A percentile compares a stretch with the other conserved stretches of the same genome.
Conservation (phyloP, 805 yeast genomes). For the Clavispora asparagi region DNA sequence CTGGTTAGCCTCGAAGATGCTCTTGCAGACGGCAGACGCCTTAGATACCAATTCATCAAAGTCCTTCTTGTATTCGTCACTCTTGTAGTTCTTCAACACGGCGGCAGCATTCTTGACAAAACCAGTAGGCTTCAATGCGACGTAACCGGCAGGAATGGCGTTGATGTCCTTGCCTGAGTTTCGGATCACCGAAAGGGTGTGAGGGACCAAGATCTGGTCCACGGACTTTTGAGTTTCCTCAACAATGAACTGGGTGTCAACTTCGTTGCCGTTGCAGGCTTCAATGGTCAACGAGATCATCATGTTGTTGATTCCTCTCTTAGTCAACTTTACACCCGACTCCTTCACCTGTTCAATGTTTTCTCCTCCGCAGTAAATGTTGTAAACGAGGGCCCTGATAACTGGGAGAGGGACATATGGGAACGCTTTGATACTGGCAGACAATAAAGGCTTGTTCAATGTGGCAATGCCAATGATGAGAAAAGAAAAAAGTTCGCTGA, state of each 20-base stretch:
- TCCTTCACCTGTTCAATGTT: conserved; percentile 59
- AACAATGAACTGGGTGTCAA: conserved; percentile 56
- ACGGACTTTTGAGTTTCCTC: conserved; percentile 63
- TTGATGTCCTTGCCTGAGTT: conserved; percentile 45
- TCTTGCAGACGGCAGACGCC: conserved; percentile 59
- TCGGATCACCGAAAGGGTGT: conserved; percentile 55
- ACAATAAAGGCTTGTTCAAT: conserved; percentile 54
- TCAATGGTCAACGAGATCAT: conserved; percentile 93
- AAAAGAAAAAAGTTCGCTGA: conserved; percentile 55
- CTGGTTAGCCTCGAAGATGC: conserved; percentile 49
- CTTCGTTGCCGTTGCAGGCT: conserved; percentile 76
- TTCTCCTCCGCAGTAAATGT: conserved; percentile 89
- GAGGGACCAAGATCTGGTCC: conserved; percentile 63
- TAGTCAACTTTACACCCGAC: conserved; percentile 63
- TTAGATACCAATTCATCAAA: conserved; percentile 61
- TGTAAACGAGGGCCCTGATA: conserved; percentile 69
- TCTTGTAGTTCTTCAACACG: conserved; percentile 57
- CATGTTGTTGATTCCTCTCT: conserved; percentile 85
- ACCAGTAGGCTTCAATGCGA: conserved; percentile 93
- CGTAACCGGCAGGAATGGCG: conserved; percentile 82
- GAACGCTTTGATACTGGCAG: conserved; percentile 57
- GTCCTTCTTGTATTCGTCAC: conserved; percentile 34
- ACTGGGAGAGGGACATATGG: conserved; percentile 72
- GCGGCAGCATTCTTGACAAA: conserved; percentile 71
- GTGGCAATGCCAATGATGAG: conserved; percentile 69